These are phyloP conservation scores for Ogataea siamensis DNA, from an alignment of 805 yeast species.

Conservation along the genomic window DNA sequence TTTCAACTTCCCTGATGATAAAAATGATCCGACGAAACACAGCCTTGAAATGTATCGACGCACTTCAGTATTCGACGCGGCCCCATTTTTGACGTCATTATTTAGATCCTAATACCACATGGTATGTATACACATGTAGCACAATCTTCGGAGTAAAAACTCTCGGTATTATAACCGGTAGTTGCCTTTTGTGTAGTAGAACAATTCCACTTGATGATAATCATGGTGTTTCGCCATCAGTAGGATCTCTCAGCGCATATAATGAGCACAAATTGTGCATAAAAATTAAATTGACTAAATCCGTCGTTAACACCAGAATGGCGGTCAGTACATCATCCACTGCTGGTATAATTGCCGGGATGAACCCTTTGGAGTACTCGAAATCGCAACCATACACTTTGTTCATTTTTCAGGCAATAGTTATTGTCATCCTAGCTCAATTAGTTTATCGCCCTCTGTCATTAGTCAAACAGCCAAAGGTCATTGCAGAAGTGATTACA, in stretches of 20 bases:
- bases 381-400: conserved; percentile 61
- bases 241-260: too few relatives aligned
- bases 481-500: conserved; percentile 76
- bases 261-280: too few relatives aligned
- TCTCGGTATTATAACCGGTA: too few relatives aligned
- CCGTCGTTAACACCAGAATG: background rate
- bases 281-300: too few relatives aligned
- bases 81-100: too few relatives aligned
- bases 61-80: background rate
- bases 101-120: too few relatives aligned
- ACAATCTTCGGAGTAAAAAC: too few relatives aligned
- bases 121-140: too few relatives aligned
- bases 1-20: background rate
- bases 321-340: conserved; percentile 14
- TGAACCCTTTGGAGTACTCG: conserved; percentile 62
- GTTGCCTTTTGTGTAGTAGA: too few relatives aligned
- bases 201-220: too few relatives aligned
- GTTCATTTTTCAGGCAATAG: conserved; percentile 66
- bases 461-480: conserved; percentile 69
- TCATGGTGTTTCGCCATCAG: too few relatives aligned
- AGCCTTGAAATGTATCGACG: background rate
- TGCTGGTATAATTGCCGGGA: conserved; percentile 72
- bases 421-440: conserved; percentile 60
- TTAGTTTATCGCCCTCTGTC: conserved; percentile 59
- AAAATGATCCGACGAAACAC: conserved; percentile 2